phyloP scores from a whole-genome alignment of 208 protist genomes.

The Leishmania gerbilli region DNA sequence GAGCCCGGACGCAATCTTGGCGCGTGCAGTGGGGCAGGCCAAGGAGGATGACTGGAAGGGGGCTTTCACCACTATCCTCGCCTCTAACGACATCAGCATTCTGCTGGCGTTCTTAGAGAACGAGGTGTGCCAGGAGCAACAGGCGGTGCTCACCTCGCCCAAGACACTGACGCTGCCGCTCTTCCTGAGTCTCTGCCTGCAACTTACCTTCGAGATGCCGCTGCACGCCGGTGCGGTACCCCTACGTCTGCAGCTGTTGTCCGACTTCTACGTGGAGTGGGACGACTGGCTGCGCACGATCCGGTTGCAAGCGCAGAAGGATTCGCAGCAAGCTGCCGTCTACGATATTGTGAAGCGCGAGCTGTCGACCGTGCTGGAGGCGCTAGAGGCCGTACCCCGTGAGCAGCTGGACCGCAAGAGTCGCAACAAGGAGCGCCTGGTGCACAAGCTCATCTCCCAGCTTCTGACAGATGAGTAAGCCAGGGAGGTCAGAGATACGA shows the following conservation, averaged over 20 bases:
- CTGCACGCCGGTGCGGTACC: conserved; percentile 54
- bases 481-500: neutral
- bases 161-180: conserved; percentile 65
- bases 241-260: conserved; percentile 68
- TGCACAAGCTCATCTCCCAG: conserved; percentile 61
- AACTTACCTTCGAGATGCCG: conserved; percentile 77
- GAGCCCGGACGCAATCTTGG: conserved; percentile 71
- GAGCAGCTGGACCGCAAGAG: conserved; percentile 65
- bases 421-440: conserved; percentile 71
- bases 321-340: conserved; percentile 28
- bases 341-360: conserved; percentile 71
- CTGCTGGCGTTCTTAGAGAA: conserved; percentile 81
- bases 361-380: conserved; percentile 54
- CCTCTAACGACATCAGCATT: conserved; percentile 74
- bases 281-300: conserved; percentile 78
- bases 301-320: conserved; percentile 55
- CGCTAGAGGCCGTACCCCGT: conserved; percentile 51
- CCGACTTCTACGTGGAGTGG: conserved; percentile 89
- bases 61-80: conserved; percentile 70
- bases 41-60: conserved; percentile 69
- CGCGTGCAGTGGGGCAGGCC: conserved; percentile 54
- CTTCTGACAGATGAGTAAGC: conserved; percentile 47
- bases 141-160: conserved; percentile 53
- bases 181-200: conserved; percentile 85
- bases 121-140: conserved; percentile 70